Evolutionary conservation across 179 eudicot genomes (phyloP).

Genomic region (Silene vulgaris): DNA sequence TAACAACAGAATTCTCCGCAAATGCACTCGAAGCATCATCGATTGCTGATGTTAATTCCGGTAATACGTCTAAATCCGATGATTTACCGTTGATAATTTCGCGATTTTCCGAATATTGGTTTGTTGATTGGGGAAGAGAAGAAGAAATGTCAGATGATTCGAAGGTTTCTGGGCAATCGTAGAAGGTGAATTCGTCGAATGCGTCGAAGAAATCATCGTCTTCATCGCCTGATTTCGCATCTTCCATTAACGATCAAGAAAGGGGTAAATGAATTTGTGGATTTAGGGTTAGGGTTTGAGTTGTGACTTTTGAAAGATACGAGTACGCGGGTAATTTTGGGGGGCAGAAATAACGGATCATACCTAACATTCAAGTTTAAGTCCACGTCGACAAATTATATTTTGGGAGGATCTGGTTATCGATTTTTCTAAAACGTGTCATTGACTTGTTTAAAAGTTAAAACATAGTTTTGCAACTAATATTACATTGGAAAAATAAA

Average conservation of each 20-base stretch:
- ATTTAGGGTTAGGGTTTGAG: constrained; percentile 12
- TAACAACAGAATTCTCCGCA: constrained; percentile 11
- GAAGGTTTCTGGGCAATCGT: constrained; percentile 32
- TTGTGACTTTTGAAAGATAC: background rate
- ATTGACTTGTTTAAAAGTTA: no score
- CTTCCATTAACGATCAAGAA: constrained; percentile 26
- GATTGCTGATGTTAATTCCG: constrained; percentile 15
- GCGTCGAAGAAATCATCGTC: constrained; percentile 47
- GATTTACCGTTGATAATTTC: constrained; percentile 15
- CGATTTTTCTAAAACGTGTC: no score
- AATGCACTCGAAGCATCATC: background rate
- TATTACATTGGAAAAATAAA: no score
- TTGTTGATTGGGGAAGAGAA: no score
- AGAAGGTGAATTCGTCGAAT: constrained; percentile 58
- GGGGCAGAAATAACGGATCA: no score
- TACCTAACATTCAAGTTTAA: no score
- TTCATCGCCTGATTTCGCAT: constrained; percentile 29
- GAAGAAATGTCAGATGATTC: constrained; percentile 12
- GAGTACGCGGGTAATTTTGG: constrained; percentile 2
- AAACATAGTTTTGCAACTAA: no score
- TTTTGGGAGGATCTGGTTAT: no score
- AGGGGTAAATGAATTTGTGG: background rate
- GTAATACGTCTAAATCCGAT: constrained; percentile 13
- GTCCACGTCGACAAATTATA: no score
- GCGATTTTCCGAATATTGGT: constrained; percentile 6